Base-by-base conservation (phyloP, 768 basidiomycete species). In the Macrolepiota dolichaula region DNA sequence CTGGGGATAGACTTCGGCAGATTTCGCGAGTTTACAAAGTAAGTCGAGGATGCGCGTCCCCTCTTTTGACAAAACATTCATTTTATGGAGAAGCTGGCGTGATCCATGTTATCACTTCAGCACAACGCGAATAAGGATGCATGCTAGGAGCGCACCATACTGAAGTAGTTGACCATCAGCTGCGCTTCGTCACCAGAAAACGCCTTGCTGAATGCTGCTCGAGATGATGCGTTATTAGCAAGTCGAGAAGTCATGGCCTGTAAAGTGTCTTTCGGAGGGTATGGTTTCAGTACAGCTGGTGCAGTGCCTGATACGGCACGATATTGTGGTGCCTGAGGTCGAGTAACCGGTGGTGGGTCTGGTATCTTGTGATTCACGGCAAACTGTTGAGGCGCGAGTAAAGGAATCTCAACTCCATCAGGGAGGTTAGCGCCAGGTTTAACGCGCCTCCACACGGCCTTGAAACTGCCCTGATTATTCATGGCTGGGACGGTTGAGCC, bases 291-390 rank as follows among this genome's bases (percentile, higher is more conserved):
- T 32, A 32, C 7, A 32, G 29, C 29, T 7, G 29, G 29, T 7
- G 29, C 29, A 32, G 29, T 7, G n/a, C n/a, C n/a, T n/a, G n/a
- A n/a, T 32, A 32, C 29, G 29, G 29, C 29, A 32, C 29, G 29
- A 3, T 32, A 32, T 32, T 32, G 29, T 32, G 29, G 7, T 32
- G 29, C 7, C 29, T 32, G 29, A 32, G 29, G 29, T 7, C 29
- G 29, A 32, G 29, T 32, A 7, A 32, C 29, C 7, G 29, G 29
- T 32, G 90, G 89, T 63, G 83, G 86, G 88, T 86, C 93, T 91
- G 0, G 87, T 80, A 64, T 94, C 92, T n/a, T n/a, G n/a, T n/a
- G n/a, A 10, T 88, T 85, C 3, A 80, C 83, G 66, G 92, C 86
- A 64, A 94, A 85, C 78, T 90, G 63, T 40, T 2, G n/a, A 35